Evolutionary conservation across 2,329 filamentous ascomycete genomes (phyloP).

Genomic region (Aspergillus thermomutatus): DNA sequence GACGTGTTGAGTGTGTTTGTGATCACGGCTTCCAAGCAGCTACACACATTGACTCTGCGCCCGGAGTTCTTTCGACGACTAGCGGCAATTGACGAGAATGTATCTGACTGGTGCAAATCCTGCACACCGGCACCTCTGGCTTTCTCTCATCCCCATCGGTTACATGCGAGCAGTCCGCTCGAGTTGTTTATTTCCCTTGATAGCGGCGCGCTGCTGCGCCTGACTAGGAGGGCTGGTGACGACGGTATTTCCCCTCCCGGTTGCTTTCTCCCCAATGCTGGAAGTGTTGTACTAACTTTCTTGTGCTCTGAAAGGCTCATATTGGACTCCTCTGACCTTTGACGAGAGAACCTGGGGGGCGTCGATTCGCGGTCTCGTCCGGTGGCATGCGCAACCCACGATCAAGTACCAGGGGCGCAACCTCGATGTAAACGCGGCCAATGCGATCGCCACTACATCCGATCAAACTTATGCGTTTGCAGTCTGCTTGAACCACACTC

Average conservation of each 20-base stretch:
- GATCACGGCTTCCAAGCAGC: constrained; percentile 71
- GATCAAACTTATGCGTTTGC: constrained; percentile 62
- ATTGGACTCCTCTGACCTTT: constrained; percentile 46
- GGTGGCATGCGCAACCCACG: constrained; percentile 42
- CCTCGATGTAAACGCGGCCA: constrained; percentile 42
- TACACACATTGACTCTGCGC: constrained; percentile 80
- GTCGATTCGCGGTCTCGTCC: constrained; percentile 47
- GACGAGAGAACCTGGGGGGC: constrained; percentile 48
- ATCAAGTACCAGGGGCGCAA: constrained; percentile 41
- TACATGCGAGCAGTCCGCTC: constrained; percentile 69
- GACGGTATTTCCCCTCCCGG: constrained; percentile 40
- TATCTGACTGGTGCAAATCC: constrained; percentile 73
- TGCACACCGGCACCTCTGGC: constrained; percentile 69
- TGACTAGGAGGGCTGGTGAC: constrained; percentile 60
- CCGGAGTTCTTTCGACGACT: constrained; percentile 76
- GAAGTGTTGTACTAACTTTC: constrained; percentile 5
- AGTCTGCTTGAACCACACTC: constrained; percentile 80
- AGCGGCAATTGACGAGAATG: constrained; percentile 66
- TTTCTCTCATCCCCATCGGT: constrained; percentile 75
- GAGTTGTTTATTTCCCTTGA: constrained; percentile 70
- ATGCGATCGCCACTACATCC: constrained; percentile 44
- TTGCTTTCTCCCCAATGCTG: constrained; percentile 1
- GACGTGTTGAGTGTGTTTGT: constrained; percentile 77
- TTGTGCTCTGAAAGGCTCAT: constrained; percentile 27
- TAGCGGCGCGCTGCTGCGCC: constrained; percentile 54